Evolutionary conservation across 2,329 filamentous ascomycete species (phyloP).

Genomic region (Furcasterigmium sp.): DNA sequence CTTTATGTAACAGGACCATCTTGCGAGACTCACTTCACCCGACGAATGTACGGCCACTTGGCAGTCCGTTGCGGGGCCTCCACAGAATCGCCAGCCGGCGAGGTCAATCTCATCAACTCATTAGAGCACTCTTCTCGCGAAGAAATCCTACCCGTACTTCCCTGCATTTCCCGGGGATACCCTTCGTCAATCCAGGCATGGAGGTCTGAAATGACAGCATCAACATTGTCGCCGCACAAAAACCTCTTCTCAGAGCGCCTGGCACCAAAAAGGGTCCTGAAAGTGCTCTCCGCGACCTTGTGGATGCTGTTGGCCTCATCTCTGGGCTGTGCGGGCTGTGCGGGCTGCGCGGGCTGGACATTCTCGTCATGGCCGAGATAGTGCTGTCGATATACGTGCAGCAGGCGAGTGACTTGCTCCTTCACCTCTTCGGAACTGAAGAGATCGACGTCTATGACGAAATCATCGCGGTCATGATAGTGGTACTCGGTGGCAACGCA

Average conservation of each 20-base stretch:
- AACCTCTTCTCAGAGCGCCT: constrained; percentile 12
- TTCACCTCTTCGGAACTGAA: constrained; percentile 24
- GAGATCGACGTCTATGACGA: constrained; percentile 26
- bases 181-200: constrained; percentile 15
- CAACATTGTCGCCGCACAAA: constrained; percentile 12
- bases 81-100: constrained; percentile 23
- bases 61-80: too few relatives aligned
- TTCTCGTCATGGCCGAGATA: constrained; percentile 18
- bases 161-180: constrained; percentile 5
- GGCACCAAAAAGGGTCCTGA: constrained; percentile 28
- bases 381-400: constrained; percentile 30
- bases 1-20: background rate
- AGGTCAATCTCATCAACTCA: constrained; percentile 28
- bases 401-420: constrained; percentile 26
- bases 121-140: constrained; percentile 24
- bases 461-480: constrained; percentile 24
- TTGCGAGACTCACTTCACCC: constrained; percentile 27
- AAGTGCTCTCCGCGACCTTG: constrained; percentile 29
- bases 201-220: constrained; percentile 14
- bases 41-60: constrained; percentile 39
- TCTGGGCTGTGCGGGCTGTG: constrained; percentile 15
- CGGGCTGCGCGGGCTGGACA: constrained; percentile 6
- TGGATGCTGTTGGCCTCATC: constrained; percentile 15
- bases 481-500: constrained; percentile 42
- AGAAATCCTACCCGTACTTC: background rate